phyloP scores from a whole-genome alignment of 331 rosid genomes.

The Acacia pycnantha region DNA sequence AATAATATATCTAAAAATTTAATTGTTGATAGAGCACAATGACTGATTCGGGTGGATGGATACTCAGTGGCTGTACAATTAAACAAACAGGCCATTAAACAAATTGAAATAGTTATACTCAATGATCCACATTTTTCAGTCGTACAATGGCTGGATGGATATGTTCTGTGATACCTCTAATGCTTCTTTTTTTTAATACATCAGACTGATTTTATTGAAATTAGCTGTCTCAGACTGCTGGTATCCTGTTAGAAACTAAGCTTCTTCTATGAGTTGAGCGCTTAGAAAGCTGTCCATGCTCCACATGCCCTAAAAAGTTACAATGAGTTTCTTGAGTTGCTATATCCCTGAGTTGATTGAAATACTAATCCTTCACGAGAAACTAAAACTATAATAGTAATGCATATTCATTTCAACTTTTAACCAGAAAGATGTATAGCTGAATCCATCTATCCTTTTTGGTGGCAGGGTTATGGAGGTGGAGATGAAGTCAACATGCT shows the following conservation, averaged over 20 bases:
- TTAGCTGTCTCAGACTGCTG: neutral
- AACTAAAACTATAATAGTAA: neutral
- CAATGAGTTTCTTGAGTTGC: constrained; percentile 6
- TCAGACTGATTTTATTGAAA: neutral
- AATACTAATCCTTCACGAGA: constrained; percentile 10
- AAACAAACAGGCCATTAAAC: no score
- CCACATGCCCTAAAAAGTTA: neutral
- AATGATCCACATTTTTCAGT: neutral
- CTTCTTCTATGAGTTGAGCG: neutral
- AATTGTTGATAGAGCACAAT: no score
- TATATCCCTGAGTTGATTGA: constrained; percentile 4
- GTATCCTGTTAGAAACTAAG: neutral
- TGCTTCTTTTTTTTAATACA: neutral
- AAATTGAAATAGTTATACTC: neutral
- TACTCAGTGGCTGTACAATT: no score
- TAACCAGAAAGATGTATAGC: constrained; percentile 1
- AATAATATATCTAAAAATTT: no score
- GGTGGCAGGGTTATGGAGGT: constrained; percentile 82
- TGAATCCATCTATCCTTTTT: constrained; percentile 21
- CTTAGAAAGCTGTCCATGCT: neutral
- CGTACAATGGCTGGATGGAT: neutral
- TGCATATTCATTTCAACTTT: neutral
- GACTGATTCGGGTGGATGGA: no score
- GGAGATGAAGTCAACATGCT: constrained; percentile 96
- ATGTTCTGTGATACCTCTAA: neutral